Evolutionary conservation across 108 stramenopile genomes (phyloP), one percentile per base, ranked within the genome.

Genomic region (Skeletonema marinoi): DNA sequence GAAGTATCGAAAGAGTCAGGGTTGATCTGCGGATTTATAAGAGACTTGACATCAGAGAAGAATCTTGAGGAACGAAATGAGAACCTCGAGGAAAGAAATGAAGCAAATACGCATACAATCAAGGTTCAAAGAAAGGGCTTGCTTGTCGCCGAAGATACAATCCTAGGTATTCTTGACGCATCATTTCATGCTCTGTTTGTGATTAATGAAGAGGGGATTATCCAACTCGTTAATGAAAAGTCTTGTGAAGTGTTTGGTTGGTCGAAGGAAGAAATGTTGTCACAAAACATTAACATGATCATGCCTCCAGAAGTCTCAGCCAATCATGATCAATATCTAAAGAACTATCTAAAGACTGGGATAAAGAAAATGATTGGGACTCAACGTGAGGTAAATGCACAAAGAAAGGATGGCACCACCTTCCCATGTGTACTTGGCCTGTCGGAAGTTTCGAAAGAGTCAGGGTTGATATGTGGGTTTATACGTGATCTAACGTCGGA

Each of bases 111-210:
- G 16, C 44, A n/a, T 5, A 46, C 44, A n/a, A 46, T 46, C 3
- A 46, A 46, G 44, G 44, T 46, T 11, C 44, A 46, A n/a, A 46
- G 51, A 21, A 68, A 51, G 46, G 30, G 51, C 32, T 54, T 35
- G 32, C 16, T 68, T 31, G 46, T 51, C 32, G 29, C 29, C 48
- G 48, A 50, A 12, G 78, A 79, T 75, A 70, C 78, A 31, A 73
- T 78, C n/a, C 68, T 86, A 39, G 75, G 84, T 63, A 79, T 78
- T 36, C 66, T 86, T 82, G 75, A 81, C 59, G 84, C 79, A 10
- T 75, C 80, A 19, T 85, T 80, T 71, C 80, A 85, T 67, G 74
- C 84, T 38, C 39, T 81, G 7, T 56, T 86, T 68, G 73, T 78
- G 13, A 82, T 82, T 19, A 82, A 72, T 39, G 67, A 78, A 2